Conservation (phyloP, 139 green algal genomes). For the Coelastrella sp. region DNA sequence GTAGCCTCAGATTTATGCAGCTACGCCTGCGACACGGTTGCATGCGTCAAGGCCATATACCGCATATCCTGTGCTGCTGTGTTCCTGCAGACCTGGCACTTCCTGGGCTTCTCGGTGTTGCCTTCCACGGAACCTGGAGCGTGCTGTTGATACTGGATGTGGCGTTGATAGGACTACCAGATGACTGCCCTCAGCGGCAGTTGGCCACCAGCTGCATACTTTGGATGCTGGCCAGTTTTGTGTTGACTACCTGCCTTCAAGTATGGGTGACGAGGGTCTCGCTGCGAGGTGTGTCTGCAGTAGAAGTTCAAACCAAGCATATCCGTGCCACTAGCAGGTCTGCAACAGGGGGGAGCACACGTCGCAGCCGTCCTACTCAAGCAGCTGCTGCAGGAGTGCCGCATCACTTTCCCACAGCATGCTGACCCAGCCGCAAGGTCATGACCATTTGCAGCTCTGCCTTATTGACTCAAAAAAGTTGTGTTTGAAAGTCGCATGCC, state of each 20-base stretch:
- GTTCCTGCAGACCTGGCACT: constrained; percentile 34
- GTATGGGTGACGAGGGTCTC: constrained; percentile 15
- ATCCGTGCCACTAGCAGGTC: too few species aligned
- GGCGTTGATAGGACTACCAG: constrained; percentile 12
- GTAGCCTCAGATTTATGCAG: too few species aligned
- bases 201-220: constrained; percentile 25
- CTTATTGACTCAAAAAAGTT: background rate
- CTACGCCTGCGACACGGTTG: too few species aligned
- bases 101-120: constrained; percentile 7
- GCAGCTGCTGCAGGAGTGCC: background rate
- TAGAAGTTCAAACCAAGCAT: background rate
- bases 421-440: too few species aligned
- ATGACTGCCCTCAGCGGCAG: background rate
- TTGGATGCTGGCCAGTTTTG: constrained; percentile 40
- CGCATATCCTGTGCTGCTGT: background rate
- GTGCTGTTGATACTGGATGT: constrained; percentile 18
- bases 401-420: too few species aligned
- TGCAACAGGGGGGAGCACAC: too few species aligned
- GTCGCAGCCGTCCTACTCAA: too few species aligned
- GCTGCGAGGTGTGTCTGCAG: constrained; percentile 1
- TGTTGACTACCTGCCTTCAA: constrained; percentile 34
- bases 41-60: too few species aligned
- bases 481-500: background rate
- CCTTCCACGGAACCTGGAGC: constrained; percentile 47
- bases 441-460: too few species aligned